Conservation (phyloP, 345 rosid genomes). For the Citrus mangshanensis region DNA sequence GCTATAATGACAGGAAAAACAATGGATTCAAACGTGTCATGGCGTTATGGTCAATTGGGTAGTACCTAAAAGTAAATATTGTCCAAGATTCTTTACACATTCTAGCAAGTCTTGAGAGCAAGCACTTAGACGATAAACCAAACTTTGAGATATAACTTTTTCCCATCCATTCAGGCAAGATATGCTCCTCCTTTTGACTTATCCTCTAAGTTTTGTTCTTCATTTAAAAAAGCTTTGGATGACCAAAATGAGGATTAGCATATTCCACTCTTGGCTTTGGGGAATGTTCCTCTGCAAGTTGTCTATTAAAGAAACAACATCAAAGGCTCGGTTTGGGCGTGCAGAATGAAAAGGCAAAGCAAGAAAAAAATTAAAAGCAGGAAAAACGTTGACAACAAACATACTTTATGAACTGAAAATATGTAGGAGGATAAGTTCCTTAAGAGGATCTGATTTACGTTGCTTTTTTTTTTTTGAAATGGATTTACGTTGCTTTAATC, state of each 20-base stretch:
- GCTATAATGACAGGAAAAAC: too few species aligned
- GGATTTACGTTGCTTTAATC: not conserved
- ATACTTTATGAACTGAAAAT: not conserved
- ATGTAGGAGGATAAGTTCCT: not conserved
- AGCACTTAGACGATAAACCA: not conserved
- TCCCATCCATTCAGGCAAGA: not conserved
- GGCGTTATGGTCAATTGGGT: too few species aligned
- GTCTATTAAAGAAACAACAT: not conserved
- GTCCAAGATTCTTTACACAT: not conserved
- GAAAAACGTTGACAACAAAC: not conserved
- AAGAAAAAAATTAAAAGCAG: not conserved
- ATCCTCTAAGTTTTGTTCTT: conserved; percentile 8
- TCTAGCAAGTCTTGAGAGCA: too few species aligned
- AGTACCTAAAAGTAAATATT: too few species aligned
- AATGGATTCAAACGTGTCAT: too few species aligned
- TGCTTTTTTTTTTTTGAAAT: too few species aligned
- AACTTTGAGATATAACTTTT: not conserved
- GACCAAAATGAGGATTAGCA: conserved; percentile 15
- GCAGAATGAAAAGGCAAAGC: not conserved
- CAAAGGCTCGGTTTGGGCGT: not conserved
- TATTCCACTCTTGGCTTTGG: conserved; percentile 21
- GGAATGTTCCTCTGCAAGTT: conserved; percentile 4
- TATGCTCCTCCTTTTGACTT: conserved; percentile 10
- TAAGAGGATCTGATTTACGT: not conserved
- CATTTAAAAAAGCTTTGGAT: not conserved